These are phyloP conservation scores for Trichoderma afroharzianum DNA, from an alignment of 2,329 filamentous ascomycete species.

Conservation along the genomic window DNA sequence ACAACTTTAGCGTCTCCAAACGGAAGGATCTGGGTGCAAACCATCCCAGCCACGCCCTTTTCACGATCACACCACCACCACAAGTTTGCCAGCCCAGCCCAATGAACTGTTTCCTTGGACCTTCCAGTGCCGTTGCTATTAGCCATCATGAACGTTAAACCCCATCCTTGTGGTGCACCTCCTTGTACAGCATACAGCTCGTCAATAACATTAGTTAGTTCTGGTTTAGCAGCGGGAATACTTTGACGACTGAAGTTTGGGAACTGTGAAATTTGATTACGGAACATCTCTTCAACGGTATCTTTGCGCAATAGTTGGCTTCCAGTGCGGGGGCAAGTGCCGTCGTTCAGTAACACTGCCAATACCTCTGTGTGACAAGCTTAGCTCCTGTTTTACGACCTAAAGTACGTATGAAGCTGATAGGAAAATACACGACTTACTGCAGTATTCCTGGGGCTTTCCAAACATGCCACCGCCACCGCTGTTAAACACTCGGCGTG, in stretches of 20 bases:
- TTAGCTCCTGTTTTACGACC: neutral
- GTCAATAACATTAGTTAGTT: neutral
- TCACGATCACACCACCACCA: conserved; percentile 13
- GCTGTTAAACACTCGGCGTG: neutral
- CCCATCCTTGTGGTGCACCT: conserved; percentile 2
- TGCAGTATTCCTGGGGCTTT: conserved; percentile 8
- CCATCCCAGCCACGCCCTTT: conserved; percentile 6
- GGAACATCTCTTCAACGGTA: conserved; percentile 7
- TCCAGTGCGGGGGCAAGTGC: neutral
- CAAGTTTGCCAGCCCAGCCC: neutral
- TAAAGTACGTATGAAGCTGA: neutral
- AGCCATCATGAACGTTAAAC: neutral
- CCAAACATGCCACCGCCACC: conserved; percentile 6
- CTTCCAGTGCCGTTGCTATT: neutral
- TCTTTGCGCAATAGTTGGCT: neutral
- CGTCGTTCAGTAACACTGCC: neutral
- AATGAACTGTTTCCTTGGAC: neutral
- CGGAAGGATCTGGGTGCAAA: conserved; percentile 3
- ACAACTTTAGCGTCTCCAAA: neutral
- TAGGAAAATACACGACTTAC: neutral
- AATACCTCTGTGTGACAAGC: neutral
- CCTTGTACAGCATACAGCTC: neutral
- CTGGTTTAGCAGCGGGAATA: neutral
- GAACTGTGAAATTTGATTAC: conserved; percentile 7
- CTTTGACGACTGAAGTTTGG: neutral